A percentile compares a stretch with the other conserved stretches of the same genome.
These are phyloP conservation scores for Coprinopsis sp. DNA, from an alignment of 768 basidiomycete genomes.

Conservation along the genomic window DNA sequence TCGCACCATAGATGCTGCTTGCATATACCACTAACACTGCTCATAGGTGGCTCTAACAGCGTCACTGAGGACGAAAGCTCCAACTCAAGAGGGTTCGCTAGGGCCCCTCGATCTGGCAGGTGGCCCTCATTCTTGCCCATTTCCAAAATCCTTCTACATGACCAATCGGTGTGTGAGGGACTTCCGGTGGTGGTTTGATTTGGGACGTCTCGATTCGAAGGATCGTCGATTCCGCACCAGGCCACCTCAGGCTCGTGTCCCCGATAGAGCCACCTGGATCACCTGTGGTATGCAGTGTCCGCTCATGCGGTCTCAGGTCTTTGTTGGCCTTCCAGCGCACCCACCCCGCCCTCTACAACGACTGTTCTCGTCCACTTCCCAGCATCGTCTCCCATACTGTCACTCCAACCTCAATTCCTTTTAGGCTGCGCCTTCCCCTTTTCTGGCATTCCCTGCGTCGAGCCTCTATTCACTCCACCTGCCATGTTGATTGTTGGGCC, in stretches of 20 bases:
- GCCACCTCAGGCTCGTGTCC: conserved; percentile 43
- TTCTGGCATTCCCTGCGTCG: too few relatives aligned
- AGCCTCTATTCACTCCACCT: conserved; percentile 11
- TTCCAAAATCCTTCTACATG: conserved; percentile 1
- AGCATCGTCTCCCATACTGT: not conserved
- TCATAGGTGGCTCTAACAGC: conserved; percentile 1
- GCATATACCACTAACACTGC: too few relatives aligned
- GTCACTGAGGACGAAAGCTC: not conserved
- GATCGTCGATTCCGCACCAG: conserved; percentile 27
- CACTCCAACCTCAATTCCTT: conserved; percentile 3
- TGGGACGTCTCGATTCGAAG: conserved; percentile 23
- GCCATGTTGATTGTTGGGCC: conserved; percentile 62
- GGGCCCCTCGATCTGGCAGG: not conserved
- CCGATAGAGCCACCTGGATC: not conserved
- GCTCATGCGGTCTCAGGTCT: conserved; percentile 32
- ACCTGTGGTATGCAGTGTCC: conserved; percentile 34
- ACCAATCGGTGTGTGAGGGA: conserved; percentile 13
- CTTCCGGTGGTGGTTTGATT: conserved; percentile 30
- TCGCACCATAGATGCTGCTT: too few relatives aligned
- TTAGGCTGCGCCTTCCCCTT: conserved; percentile 10
- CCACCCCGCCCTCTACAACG: conserved; percentile 17
- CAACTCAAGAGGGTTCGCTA: not conserved
- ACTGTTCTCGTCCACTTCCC: conserved; percentile 13
- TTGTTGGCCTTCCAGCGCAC: conserved; percentile 28
- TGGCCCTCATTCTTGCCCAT: not conserved